These are phyloP conservation scores for Cryptococcus sp. DNA, from an alignment of 1,284 basidiomycete genomes.

Conservation along the genomic window DNA sequence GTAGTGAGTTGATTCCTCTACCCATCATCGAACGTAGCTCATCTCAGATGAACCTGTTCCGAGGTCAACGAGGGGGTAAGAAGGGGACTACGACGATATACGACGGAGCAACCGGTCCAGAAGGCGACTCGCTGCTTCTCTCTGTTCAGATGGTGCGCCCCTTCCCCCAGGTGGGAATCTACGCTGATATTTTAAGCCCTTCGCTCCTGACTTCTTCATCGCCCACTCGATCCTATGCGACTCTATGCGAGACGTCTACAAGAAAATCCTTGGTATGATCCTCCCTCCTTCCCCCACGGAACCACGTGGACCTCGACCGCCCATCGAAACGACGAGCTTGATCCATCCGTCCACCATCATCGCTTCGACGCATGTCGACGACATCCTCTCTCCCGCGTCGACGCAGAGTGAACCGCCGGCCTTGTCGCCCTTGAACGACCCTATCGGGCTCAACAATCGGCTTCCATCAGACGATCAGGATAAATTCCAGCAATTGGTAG, in stretches of 20 bases:
- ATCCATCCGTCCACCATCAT: conserved; percentile 36
- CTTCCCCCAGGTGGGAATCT: no score
- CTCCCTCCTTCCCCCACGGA: conserved; percentile 12
- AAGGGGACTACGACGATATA: conserved; percentile 4
- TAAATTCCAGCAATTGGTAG: conserved; percentile 30
- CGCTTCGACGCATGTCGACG: conserved; percentile 14
- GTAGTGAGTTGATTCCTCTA: conserved; percentile 36
- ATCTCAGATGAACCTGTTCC: conserved; percentile 36
- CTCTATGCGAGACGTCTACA: conserved; percentile 49
- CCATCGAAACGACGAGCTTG: no score
- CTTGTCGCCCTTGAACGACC: not conserved
- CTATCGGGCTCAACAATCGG: not conserved
- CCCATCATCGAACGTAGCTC: no score
- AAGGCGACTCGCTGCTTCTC: conserved; percentile 43
- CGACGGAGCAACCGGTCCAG: conserved; percentile 15
- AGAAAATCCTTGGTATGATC: conserved; percentile 42
- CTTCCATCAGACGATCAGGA: conserved; percentile 13
- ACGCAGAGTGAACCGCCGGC: no score
- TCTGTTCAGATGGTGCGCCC: conserved; percentile 46
- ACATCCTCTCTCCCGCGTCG: not conserved
- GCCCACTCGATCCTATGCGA: conserved; percentile 49
- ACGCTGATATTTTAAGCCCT: conserved; percentile 43
- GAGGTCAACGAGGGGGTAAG: conserved; percentile 20
- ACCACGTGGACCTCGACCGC: no score
- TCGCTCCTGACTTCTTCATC: conserved; percentile 51